phyloP scores from a whole-genome alignment of 1,284 basidiomycete species.

The Schizophyllum amplum region DNA sequence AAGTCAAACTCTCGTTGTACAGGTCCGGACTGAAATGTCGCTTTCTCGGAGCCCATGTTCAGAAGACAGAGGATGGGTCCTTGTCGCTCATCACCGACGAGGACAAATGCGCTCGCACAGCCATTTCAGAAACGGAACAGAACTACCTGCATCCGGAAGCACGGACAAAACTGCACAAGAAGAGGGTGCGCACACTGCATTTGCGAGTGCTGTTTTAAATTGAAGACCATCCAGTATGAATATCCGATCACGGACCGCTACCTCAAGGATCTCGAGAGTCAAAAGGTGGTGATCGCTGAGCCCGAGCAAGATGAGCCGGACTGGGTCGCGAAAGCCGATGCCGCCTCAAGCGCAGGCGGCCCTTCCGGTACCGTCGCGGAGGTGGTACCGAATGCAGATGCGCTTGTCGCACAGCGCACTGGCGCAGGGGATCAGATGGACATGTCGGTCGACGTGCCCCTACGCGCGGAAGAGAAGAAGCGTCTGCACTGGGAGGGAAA shows the following conservation, averaged over 20 bases:
- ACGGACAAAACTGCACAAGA: constrained; percentile 53
- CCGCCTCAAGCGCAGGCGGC: background rate
- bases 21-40: constrained; percentile 85
- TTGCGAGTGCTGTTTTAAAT: background rate
- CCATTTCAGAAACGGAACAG: constrained; percentile 55
- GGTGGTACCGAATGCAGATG: constrained; percentile 1
- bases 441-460: constrained; percentile 60
- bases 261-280: constrained; percentile 29
- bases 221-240: constrained; percentile 51
- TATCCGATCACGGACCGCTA: constrained; percentile 64
- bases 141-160: constrained; percentile 61
- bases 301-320: constrained; percentile 29
- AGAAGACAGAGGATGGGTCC: constrained; percentile 16
- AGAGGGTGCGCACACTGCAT: constrained; percentile 42
- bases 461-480: constrained; percentile 79
- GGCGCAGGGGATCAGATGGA: constrained; percentile 20
- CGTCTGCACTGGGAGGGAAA: constrained; percentile 82
- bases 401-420: constrained; percentile 25
- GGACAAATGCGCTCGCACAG: constrained; percentile 45
- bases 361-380: background rate
- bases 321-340: constrained; percentile 4
- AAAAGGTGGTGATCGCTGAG: constrained; percentile 18
- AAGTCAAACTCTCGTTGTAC: constrained; percentile 1
- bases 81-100: constrained; percentile 39
- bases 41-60: constrained; percentile 75